phyloP scores from a whole-genome alignment of 768 basidiomycete species.

The Holtermannia corniformis region DNA sequence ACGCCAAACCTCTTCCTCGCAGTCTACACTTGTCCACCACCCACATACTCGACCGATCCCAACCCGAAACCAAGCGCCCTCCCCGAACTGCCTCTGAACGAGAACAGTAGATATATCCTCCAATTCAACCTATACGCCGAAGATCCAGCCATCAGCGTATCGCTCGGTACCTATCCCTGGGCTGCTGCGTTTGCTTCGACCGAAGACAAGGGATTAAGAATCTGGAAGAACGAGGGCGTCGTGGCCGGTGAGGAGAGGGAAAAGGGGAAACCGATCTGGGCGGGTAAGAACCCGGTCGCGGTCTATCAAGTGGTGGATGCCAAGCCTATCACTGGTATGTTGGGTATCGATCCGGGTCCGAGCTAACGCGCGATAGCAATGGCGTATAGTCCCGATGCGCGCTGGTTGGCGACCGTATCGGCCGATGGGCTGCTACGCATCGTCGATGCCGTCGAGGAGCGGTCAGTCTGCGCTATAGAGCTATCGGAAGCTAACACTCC shows the following conservation, averaged over 20 bases:
- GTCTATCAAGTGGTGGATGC: slow-evolving; percentile 29
- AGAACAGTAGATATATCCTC: slow-evolving; percentile 21
- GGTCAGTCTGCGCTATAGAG: slow-evolving; percentile 47
- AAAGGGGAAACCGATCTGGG: slow-evolving; percentile 25
- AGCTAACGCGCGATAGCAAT: slow-evolving; percentile 53
- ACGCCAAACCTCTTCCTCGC: slow-evolving; percentile 30
- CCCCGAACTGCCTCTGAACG: slow-evolving; percentile 15
- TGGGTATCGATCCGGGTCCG: background rate
- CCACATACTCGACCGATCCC: background rate
- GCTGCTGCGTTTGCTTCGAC: background rate
- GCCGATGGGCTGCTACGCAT: slow-evolving; percentile 88
- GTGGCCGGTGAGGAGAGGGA: slow-evolving; percentile 4
- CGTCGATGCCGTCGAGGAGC: slow-evolving; percentile 76
- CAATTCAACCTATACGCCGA: slow-evolving; percentile 40
- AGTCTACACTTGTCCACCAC: slow-evolving; percentile 10
- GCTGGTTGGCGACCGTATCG: slow-evolving; percentile 76
- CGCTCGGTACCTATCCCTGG: background rate
- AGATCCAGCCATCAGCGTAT: slow-evolving; percentile 27
- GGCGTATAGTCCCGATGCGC: slow-evolving; percentile 86
- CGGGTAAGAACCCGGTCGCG: slow-evolving; percentile 38
- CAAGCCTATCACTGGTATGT: slow-evolving; percentile 26
- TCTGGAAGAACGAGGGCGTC: slow-evolving; percentile 39
- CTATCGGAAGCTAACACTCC: background rate
- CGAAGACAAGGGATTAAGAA: slow-evolving; percentile 15
- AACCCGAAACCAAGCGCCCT: slow-evolving; percentile 1